Conservation (phyloP, 2,329 filamentous ascomycete genomes). For the Monilinia aucupariae region DNA sequence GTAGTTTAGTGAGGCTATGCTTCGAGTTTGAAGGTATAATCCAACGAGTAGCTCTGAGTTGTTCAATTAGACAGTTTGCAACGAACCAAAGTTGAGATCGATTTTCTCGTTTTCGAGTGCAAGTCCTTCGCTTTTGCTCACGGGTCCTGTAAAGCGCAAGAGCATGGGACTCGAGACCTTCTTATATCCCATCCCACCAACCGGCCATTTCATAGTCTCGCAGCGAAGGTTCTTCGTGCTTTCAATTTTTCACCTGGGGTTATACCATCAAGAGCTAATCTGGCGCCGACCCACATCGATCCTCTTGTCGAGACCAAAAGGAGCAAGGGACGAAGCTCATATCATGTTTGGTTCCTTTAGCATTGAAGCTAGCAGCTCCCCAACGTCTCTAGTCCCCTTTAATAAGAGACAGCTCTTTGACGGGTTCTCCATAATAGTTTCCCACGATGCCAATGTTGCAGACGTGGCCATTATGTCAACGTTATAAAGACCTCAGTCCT, state of each 20-base stretch:
- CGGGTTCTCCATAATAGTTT: not conserved
- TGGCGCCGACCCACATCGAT: not conserved
- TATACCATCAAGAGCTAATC: no score
- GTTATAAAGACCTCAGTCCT: not conserved
- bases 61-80: not conserved
- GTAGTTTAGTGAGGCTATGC: not conserved
- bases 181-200: not conserved
- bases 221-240: not conserved
- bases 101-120: not conserved
- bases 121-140: not conserved
- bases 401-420: not conserved
- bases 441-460: not conserved
- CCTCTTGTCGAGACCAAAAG: not conserved
- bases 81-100: not conserved
- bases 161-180: not conserved
- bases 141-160: not conserved
- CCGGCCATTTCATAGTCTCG: not conserved
- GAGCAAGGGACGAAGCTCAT: not conserved
- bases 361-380: not conserved
- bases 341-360: not conserved
- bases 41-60: not conserved
- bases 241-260: not conserved
- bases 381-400: not conserved
- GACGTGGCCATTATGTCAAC: not conserved
- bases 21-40: not conserved